Evolutionary conservation across 176 grass and related monocot species (phyloP), one percentile per base, ranked within the genome.

Genomic region (Thalia dealbata): DNA sequence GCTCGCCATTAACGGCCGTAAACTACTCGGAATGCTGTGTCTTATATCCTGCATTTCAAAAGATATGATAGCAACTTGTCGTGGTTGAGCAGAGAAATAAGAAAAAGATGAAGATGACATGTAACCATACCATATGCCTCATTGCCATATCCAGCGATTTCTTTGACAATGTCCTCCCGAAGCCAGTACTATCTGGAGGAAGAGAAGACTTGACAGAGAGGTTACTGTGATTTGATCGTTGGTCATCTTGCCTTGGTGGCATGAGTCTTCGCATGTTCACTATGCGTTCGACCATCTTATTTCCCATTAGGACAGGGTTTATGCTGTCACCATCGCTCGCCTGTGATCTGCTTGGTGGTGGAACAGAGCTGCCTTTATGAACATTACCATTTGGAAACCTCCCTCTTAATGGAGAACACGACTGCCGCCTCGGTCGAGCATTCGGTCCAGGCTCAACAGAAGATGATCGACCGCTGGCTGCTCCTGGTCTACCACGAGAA

Each of bases 101-200:
- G 13, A 18, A 42, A 21, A 41, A 24, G 21, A 77, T 14, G 32
- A 32, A 10, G 14, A 58, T 42, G 65, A 22, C 0, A 13, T 23
- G 18, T 71, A 44, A 84, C n/a, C 52, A 25, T 90, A 97, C 95
- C 95, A 91, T 93, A 86, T 97, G 95, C 74, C 95, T 78, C 81
- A 97, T 78, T 59, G 95, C 95, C 95, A 97, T 93, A 74, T 97
- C 95, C 22, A 97, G 74, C 54, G 95, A 97, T 78, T 97, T 97
- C 50, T 97, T 97, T 58, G 95, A 97, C 55, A 97, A 38, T 73
- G 85, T 75, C 72, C 95, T 87, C 27, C 90, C 95, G 6, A 97
- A 97, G 72, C 95, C 95, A 56, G 79, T 76, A 35, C 85, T 89
- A 77, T 96, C 89, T 70, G 86, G 92, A 63, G 86, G 88, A 67